Percentiles rank a stretch among this genome's conserved stretches.
Conservation (phyloP, 805 yeast species). For the Ogataea philodendri region DNA sequence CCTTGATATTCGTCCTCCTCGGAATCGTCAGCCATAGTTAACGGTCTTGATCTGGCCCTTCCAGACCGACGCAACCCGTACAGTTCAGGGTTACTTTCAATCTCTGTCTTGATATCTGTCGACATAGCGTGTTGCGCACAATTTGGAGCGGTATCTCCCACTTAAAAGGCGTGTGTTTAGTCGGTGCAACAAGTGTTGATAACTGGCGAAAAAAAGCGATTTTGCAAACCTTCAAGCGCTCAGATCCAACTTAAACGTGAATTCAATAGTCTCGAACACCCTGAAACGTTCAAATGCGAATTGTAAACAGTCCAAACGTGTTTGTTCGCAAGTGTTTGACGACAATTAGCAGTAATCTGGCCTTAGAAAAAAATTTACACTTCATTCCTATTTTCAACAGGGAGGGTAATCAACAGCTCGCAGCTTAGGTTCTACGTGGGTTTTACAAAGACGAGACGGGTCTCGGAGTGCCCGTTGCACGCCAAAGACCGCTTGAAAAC, state of each 20-base stretch:
- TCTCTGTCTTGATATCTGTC: conserved; percentile 38
- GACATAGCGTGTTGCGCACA: conserved; percentile 15
- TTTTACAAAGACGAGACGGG: conserved; percentile 2
- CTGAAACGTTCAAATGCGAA: no score
- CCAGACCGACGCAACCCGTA: conserved; percentile 79
- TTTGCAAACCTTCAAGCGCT: no score
- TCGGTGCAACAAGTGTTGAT: not conserved
- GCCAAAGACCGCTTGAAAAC: no score
- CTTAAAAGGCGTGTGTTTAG: conserved; percentile 4
- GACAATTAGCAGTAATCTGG: conserved; percentile 10
- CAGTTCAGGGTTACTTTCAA: conserved; percentile 71
- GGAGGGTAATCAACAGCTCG: conserved; percentile 12
- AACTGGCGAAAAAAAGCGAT: no score
- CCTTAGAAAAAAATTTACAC: conserved; percentile 11
- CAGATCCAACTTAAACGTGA: no score
- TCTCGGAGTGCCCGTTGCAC: no score
- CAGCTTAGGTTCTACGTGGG: conserved; percentile 1
- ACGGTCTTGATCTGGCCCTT: conserved; percentile 48
- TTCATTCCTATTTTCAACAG: conserved; percentile 9
- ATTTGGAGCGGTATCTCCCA: not conserved
- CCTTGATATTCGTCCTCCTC: conserved; percentile 23
- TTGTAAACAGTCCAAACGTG: no score
- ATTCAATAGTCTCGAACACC: no score
- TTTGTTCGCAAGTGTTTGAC: not conserved
- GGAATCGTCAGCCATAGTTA: conserved; percentile 26